Conservation (phyloP, 805 yeast genomes). For the Pichia insulana region DNA sequence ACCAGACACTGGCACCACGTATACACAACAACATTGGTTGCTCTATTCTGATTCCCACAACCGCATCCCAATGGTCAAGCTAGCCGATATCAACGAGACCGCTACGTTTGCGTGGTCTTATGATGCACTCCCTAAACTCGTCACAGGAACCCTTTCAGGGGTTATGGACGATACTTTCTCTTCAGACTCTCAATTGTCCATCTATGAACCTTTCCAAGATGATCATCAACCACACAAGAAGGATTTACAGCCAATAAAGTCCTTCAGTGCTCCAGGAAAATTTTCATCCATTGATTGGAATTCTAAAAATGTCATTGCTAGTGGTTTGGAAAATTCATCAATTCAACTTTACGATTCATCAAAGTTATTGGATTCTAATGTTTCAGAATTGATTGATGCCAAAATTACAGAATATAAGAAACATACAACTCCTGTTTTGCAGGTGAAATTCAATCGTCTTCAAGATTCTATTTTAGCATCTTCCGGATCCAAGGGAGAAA, state of each 20-base stretch:
- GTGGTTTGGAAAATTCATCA: conserved; percentile 79
- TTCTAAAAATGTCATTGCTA: conserved; percentile 59
- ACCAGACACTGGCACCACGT: no score
- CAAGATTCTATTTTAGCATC: conserved; percentile 69
- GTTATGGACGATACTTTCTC: conserved; percentile 86
- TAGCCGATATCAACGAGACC: conserved; percentile 74
- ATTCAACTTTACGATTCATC: conserved; percentile 70
- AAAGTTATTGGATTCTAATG: conserved; percentile 34
- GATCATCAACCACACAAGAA: conserved; percentile 19
- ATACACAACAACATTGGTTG: not conserved
- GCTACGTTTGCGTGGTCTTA: conserved; percentile 97
- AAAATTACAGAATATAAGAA: conserved; percentile 44
- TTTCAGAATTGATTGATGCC: conserved; percentile 30
- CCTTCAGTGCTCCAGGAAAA: conserved; percentile 44
- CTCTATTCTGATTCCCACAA: conserved; percentile 27
- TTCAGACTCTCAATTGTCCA: conserved; percentile 65
- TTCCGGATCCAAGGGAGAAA: conserved; percentile 85
- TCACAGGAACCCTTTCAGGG: conserved; percentile 93
- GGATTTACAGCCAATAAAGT: conserved; percentile 29
- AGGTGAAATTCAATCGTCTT: conserved; percentile 68
- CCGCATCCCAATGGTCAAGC: conserved; percentile 52
- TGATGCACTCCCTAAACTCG: conserved; percentile 63
- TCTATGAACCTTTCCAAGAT: conserved; percentile 58
- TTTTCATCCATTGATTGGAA: conserved; percentile 87
- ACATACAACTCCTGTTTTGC: conserved; percentile 63